phyloP scores from a whole-genome alignment of 1,284 basidiomycete species.

The Naganishia liquefaciens region DNA sequence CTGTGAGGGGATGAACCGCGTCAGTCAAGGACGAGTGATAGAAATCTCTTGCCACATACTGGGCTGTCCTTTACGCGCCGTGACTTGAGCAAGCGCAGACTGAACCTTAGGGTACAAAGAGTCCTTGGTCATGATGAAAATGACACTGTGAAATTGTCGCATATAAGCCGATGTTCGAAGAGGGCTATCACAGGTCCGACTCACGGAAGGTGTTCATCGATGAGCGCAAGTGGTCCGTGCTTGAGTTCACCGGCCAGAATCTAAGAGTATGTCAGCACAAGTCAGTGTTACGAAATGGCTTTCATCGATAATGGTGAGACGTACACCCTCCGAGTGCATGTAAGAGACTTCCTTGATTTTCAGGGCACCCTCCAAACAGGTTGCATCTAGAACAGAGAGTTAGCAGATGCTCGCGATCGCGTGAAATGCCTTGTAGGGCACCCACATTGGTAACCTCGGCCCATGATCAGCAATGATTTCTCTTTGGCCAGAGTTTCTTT shows the following conservation, averaged over 20 bases:
- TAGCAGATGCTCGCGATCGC: constrained; percentile 5
- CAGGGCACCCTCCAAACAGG: constrained; percentile 94
- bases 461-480: constrained; percentile 93
- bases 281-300: background rate
- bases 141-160: constrained; percentile 59
- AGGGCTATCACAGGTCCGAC: constrained; percentile 30
- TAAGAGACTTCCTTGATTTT: constrained; percentile 99
- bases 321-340: constrained; percentile 80
- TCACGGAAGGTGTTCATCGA: constrained; percentile 93
- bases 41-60: constrained; percentile 47
- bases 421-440: constrained; percentile 1
- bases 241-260: constrained; percentile 98
- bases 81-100: constrained; percentile 92
- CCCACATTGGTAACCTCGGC: constrained; percentile 90
- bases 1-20: constrained; percentile 33
- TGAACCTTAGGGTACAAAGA: constrained; percentile 98
- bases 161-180: background rate
- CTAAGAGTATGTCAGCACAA: constrained; percentile 42
- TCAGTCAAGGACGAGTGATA: constrained; percentile 3
- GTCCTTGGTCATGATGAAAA: constrained; percentile 99
- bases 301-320: constrained; percentile 33
- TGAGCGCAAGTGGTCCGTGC: constrained; percentile 94
- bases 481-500: constrained; percentile 74
- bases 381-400: constrained; percentile 65
- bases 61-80: constrained; percentile 91